Evolutionary conservation across 495 filamentous ascomycete genomes (phyloP), one percentile per base, ranked within the genome.

Genomic region (Annulohypoxylon nitens): DNA sequence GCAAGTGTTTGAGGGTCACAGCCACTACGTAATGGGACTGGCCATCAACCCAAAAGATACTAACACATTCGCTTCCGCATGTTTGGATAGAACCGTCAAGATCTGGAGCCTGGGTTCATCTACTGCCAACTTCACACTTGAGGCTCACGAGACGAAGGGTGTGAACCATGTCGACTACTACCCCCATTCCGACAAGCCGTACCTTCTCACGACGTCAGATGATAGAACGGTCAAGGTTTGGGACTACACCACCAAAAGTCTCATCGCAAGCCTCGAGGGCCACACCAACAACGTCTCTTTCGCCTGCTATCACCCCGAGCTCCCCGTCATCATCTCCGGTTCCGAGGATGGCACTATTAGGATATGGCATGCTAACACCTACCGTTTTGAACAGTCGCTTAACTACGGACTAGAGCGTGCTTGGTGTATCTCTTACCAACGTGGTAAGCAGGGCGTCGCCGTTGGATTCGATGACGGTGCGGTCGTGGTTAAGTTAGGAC

Each of bases 41-140:
- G 90, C 97, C n/a, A 97, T 99, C 80, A 98, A 99, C 81, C 96
- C 96, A 14, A 99, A 98, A 81, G 96, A 98, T 75, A 98, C 97
- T 20, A 99, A 99, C 79, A 89, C 96, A 16, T 99, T 99, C 79
- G 96, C 96, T 34, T 97, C 93, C 3, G 97, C 96, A 9, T 99
- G 96, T 87, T 83, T 99, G 77, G 96, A 99, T 80, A 88, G 96
- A 67, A 97, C 94, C 57, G 95, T 99, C 67, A 99, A 99, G 87
- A 97, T 99, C 78, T 99, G 96, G 96, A 97, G 91, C 77, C 86
- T 99, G 75, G 96, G 96, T 23, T 97, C 94, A 3, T 84, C 87
- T 12, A 93, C 93, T 45, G 92, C 96, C 47, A 98, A 97, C 80
- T 97, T 95, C 81, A 97, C 96, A 20, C 85, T 99, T 16, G 96